Percentiles rank a stretch among this genome's conserved stretches.
Conservation (phyloP, 202 grass and related monocot genomes). For the Eragrostis tef region DNA sequence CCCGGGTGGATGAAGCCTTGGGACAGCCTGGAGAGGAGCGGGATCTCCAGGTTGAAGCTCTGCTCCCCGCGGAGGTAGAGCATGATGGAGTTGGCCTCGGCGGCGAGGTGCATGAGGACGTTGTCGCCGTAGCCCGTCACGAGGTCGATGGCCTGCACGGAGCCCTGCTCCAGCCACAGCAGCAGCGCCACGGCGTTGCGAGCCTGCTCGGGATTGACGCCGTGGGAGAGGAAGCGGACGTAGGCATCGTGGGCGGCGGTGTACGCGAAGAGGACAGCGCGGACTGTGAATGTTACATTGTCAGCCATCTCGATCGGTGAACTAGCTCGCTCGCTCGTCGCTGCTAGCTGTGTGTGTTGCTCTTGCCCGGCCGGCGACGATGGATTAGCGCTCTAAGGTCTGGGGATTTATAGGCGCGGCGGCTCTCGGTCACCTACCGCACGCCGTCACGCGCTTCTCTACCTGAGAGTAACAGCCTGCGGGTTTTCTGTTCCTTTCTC, state of each 20-base stretch:
- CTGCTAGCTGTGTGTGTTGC: neutral
- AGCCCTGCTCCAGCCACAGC: slow-evolving; percentile 57
- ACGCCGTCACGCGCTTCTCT: neutral
- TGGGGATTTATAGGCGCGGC: neutral
- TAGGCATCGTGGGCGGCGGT: slow-evolving; percentile 30
- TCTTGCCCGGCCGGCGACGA: neutral
- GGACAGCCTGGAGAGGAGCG: slow-evolving; percentile 33
- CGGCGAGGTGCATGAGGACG: neutral
- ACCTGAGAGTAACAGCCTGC: neutral
- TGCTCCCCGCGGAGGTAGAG: slow-evolving; percentile 28
- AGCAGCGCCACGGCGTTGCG: slow-evolving; percentile 60
- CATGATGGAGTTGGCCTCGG: slow-evolving; percentile 41
- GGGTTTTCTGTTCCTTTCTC: neutral
- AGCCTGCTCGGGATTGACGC: neutral
- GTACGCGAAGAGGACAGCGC: slow-evolving; percentile 48
- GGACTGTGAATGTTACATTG: slow-evolving; percentile 44
- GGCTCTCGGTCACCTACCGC: neutral
- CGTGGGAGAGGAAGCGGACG: slow-evolving; percentile 17
- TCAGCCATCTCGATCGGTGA: slow-evolving; percentile 3
- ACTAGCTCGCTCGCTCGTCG: too few species aligned
- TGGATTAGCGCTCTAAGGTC: neutral
- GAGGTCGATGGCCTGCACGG: slow-evolving; percentile 22
- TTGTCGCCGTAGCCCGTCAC: neutral
- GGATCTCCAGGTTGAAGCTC: slow-evolving; percentile 21
- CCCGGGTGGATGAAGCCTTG: neutral